Conservation (phyloP, 2,329 filamentous ascomycete species). For the Cercospora citrullina region DNA sequence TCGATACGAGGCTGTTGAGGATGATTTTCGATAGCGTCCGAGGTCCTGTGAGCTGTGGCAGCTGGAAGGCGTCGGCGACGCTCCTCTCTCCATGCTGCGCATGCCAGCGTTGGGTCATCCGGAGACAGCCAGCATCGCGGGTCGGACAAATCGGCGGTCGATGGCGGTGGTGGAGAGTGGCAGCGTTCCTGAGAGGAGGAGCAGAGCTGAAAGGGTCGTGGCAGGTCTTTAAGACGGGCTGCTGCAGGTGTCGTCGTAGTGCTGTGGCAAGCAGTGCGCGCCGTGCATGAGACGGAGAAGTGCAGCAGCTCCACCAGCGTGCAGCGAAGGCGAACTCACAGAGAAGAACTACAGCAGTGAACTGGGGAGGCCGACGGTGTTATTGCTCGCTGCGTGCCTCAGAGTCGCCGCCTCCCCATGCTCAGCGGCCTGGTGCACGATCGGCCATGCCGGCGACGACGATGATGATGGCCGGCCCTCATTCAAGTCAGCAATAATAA, state of each 20-base stretch:
- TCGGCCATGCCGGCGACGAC: neutral
- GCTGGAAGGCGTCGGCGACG: conserved; percentile 21
- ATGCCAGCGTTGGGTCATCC: neutral
- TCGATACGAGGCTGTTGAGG: conserved; percentile 27
- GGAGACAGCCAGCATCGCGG: neutral
- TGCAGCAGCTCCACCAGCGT: neutral
- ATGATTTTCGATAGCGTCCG: conserved; percentile 16
- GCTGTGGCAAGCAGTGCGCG: neutral
- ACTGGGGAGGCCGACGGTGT: neutral
- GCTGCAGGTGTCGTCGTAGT: conserved; percentile 4
- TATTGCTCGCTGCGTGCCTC: conserved; percentile 6
- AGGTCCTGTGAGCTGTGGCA: conserved; percentile 17
- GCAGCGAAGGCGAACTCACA: neutral
- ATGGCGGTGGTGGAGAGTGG: neutral
- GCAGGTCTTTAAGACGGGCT: conserved; percentile 8
- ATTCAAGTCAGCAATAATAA: neutral
- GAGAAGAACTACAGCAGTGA: neutral
- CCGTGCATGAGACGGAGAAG: neutral
- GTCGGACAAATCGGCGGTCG: neutral
- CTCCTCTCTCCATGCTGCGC: conserved; percentile 20
- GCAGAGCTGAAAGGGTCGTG: neutral
- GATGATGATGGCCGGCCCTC: neutral
- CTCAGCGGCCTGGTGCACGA: neutral
- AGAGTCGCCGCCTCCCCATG: conserved; percentile 15
- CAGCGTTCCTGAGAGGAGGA: neutral